Conservation (phyloP, 768 basidiomycete species). For the Hydnomerulius pinastri region DNA sequence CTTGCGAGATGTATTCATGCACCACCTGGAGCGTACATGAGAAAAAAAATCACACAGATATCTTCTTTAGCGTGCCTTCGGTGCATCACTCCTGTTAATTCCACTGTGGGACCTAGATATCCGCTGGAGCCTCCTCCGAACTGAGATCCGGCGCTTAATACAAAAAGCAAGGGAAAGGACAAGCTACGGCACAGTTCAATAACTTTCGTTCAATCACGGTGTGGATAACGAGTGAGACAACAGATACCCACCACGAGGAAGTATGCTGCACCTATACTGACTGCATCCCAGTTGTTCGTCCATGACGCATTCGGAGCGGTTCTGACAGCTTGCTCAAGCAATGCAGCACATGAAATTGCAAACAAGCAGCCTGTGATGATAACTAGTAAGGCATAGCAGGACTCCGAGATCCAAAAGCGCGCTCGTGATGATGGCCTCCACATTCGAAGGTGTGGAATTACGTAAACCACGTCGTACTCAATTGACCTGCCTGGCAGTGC, state of each 20-base stretch:
- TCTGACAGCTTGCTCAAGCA: slow-evolving; percentile 74
- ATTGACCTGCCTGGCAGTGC: not conserved
- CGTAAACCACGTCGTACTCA: not conserved
- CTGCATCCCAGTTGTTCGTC: slow-evolving; percentile 64
- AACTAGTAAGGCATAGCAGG: slow-evolving; percentile 54
- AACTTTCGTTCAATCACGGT: slow-evolving; percentile 1
- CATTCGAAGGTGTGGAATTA: slow-evolving; percentile 18
- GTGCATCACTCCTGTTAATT: slow-evolving; percentile 56
- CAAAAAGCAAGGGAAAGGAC: slow-evolving; percentile 61
- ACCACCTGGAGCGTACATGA: slow-evolving; percentile 47
- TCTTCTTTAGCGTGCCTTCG: slow-evolving; percentile 46
- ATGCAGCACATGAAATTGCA: slow-evolving; percentile 61
- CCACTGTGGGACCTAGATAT: slow-evolving; percentile 64
- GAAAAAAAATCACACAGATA: not conserved
- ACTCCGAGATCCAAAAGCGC: slow-evolving; percentile 52
- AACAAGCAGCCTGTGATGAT: slow-evolving; percentile 52
- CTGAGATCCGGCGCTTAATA: slow-evolving; percentile 66
- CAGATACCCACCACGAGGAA: slow-evolving; percentile 55
- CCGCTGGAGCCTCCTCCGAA: slow-evolving; percentile 62
- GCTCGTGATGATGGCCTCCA: slow-evolving; percentile 37
- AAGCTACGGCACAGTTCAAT: slow-evolving; percentile 46
- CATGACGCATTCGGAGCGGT: slow-evolving; percentile 57
- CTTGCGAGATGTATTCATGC: slow-evolving; percentile 67
- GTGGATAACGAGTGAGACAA: not conserved
- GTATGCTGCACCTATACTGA: slow-evolving; percentile 73